A percentile compares a stretch with the other conserved stretches of the same genome.
These are phyloP conservation scores for Parafenestella ontariensis DNA, from an alignment of 2,329 filamentous ascomycete species.

Conservation along the genomic window DNA sequence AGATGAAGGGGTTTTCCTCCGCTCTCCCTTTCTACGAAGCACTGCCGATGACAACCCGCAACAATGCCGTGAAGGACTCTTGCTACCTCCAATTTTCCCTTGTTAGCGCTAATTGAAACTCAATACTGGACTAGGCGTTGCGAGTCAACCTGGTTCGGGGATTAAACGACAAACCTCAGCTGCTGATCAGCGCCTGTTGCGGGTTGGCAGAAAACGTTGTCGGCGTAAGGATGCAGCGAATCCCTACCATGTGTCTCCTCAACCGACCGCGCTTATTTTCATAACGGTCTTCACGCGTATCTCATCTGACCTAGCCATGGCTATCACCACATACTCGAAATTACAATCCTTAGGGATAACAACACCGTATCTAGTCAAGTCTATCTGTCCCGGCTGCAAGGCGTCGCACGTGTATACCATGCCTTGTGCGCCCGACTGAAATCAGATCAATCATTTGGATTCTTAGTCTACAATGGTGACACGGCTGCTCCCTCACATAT, in stretches of 20 bases:
- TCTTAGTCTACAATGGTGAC: not conserved
- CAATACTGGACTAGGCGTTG: not conserved
- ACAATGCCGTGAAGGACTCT: not conserved
- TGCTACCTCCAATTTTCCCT: not conserved
- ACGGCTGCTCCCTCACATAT: not conserved
- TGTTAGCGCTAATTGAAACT: not conserved
- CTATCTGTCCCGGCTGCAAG: not conserved
- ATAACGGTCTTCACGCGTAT: not conserved
- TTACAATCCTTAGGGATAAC: not conserved
- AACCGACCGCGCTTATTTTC: not conserved
- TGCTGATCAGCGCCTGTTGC: not conserved
- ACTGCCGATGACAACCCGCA: not conserved
- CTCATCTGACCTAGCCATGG: not conserved
- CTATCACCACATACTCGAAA: not conserved
- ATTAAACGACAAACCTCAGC: not conserved
- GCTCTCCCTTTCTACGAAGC: not conserved
- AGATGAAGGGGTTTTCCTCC: not conserved
- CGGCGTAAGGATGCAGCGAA: not conserved
- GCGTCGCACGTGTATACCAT: not conserved
- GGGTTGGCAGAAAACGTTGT: not conserved
- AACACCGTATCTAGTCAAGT: not conserved
- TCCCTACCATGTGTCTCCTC: not conserved
- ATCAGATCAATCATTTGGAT: not conserved
- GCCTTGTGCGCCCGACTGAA: not conserved
- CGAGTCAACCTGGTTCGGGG: not conserved